Conservation (phyloP, 805 yeast species). For the Candida koratica region DNA sequence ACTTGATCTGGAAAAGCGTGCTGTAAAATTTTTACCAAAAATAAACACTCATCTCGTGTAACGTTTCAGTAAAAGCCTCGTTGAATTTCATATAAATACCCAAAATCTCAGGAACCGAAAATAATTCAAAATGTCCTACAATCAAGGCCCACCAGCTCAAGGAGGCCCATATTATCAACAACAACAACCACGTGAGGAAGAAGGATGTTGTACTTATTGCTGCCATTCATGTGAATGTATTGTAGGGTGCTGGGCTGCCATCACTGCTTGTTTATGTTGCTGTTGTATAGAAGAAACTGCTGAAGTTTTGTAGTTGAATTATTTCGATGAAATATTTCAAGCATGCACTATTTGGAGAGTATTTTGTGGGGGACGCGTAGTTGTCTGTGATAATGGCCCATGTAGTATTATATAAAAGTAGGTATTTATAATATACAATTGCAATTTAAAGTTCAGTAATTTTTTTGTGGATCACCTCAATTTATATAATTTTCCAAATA, state of each 20-base stretch:
- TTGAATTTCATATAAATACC: conserved; percentile 6
- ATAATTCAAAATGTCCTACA: conserved; percentile 2
- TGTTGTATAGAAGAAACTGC: conserved; percentile 7
- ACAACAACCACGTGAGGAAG: conserved; percentile 1
- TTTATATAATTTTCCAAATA: too few relatives aligned
- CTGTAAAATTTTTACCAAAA: too few relatives aligned
- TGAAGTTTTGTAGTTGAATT: conserved; percentile 2
- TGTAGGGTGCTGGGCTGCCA: conserved; percentile 7
- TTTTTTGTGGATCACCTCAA: too few relatives aligned
- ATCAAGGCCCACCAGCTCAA: conserved; percentile 2
- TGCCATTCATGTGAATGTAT: conserved; percentile 6
- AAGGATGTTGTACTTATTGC: conserved; percentile 4
- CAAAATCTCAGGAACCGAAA: not conserved
- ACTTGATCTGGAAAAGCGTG: too few relatives aligned
- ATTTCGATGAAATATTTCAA: too few relatives aligned
- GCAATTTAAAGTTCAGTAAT: too few relatives aligned
- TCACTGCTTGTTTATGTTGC: conserved; percentile 7
- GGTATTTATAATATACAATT: too few relatives aligned
- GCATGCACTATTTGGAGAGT: too few relatives aligned
- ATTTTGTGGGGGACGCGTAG: too few relatives aligned
- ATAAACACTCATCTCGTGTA: conserved; percentile 6
- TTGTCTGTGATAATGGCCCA: too few relatives aligned
- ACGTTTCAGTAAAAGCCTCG: conserved; percentile 5
- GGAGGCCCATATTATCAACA: conserved; percentile 5
- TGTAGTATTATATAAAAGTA: too few relatives aligned